Base-by-base conservation (phyloP, 495 filamentous ascomycete species). In the Arthonia radiata region DNA sequence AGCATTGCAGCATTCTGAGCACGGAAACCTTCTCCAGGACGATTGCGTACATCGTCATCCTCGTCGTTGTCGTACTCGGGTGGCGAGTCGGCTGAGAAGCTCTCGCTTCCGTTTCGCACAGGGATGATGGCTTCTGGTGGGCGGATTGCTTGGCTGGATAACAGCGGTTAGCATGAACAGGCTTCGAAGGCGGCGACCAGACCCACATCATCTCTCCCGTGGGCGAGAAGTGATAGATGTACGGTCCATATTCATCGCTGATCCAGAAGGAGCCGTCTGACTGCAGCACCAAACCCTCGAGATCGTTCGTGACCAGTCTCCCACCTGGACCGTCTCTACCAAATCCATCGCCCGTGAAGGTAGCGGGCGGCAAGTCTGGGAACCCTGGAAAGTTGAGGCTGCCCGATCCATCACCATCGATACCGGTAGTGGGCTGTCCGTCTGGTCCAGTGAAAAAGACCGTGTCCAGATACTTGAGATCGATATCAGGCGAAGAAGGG, bases 241-340 rank as follows among this genome's bases (percentile, higher is more conserved):
- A 81, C 0, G 71, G 73, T 3, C 75, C 76, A 40, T 82, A 82
- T 41, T 86, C 75, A 41, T 82, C 76, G 18, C 57, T 66, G 17
- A 82, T 50, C 71, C 71, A 82, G 54, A 80, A 81, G 2, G 53
- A 50, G 30, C 61, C 65, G 30, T 79, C 64, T 0, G 43, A 29
- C 23, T 7, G 6, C 10, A 82, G 56, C n/a, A 63, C 65, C 3
- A 82, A 46, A 13, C 72, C 76, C 42, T 82, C 77, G 4, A 61
- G 37, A 43, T 86, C 76, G 2, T 80, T 27, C 1, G 65, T 43
- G 24, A 80, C 54, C 10, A 68, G 49, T 24, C 55, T 56, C 4
- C 65, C 71, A 6, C 74, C 74, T 0, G 54, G 42, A 0, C 66
- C 66, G 4, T 42, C 26, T 4, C 59, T 56, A 2, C 75, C 75